These are phyloP conservation scores for Aureobasidium melanogenum DNA, from an alignment of 2,329 filamentous ascomycete genomes.

Conservation along the genomic window DNA sequence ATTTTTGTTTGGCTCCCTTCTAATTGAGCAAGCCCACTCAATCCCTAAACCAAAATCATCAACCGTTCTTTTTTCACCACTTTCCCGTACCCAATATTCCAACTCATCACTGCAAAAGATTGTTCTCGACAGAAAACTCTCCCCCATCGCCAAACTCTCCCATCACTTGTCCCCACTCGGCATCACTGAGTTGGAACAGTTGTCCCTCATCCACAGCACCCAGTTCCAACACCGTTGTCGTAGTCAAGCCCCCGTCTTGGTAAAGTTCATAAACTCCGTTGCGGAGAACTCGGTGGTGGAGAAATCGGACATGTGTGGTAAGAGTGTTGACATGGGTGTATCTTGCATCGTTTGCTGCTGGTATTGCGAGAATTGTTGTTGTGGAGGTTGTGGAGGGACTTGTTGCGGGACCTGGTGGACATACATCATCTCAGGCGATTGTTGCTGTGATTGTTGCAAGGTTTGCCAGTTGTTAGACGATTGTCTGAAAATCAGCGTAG, in stretches of 20 bases:
- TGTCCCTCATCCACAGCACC: neutral
- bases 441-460: neutral
- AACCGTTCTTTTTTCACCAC: too few species aligned
- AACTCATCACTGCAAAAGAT: neutral
- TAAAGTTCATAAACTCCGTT: neutral
- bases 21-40: neutral
- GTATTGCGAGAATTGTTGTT: neutral
- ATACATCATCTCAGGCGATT: neutral
- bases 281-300: neutral
- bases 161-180: slow-evolving; percentile 6
- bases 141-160: neutral
- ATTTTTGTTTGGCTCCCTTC: neutral
- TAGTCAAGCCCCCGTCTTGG: neutral
- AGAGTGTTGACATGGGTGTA: neutral
- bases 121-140: neutral
- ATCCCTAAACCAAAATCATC: too few species aligned
- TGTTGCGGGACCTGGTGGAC: neutral
- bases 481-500: neutral
- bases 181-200: slow-evolving; percentile 4
- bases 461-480: neutral
- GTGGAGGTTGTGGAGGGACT: neutral
- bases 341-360: neutral
- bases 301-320: neutral
- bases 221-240: slow-evolving; percentile 1
- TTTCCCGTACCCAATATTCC: too few species aligned